These are phyloP conservation scores for Penicillium sp. DNA, from an alignment of 2,329 filamentous ascomycete genomes.

Conservation along the genomic window DNA sequence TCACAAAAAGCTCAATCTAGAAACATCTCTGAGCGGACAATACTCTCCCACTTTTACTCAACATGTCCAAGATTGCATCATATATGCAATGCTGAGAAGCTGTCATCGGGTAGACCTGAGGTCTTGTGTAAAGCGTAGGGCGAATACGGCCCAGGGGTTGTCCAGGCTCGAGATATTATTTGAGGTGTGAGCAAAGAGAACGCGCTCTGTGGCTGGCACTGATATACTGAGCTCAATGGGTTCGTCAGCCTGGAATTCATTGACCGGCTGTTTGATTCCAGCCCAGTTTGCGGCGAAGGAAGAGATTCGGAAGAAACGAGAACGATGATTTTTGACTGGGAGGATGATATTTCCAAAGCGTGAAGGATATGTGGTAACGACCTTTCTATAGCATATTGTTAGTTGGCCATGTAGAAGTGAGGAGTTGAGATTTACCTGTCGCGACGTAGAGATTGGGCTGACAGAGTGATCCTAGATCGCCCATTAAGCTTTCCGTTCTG, in stretches of 20 bases:
- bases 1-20: neutral
- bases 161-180: neutral
- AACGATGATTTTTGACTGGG: conserved; percentile 20
- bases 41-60: neutral
- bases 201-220: neutral
- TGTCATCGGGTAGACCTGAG: neutral
- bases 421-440: conserved; percentile 9
- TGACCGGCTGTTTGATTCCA: neutral
- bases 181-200: neutral
- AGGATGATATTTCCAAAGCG: conserved; percentile 11
- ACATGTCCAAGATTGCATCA: neutral
- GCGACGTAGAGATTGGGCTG: conserved; percentile 19
- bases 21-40: neutral
- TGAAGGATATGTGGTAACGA: conserved; percentile 21
- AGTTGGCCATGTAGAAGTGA: neutral
- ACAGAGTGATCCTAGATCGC: neutral
- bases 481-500: neutral
- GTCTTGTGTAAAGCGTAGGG: neutral
- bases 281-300: neutral
- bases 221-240: neutral
- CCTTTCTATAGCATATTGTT: conserved; percentile 4
- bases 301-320: conserved; percentile 12
- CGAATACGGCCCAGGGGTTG: neutral
- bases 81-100: neutral
- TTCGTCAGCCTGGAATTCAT: neutral